Evolutionary conservation across 345 rosid genomes (phyloP), one percentile per base, ranked within the genome.

Genomic region (Citrus unshiu): DNA sequence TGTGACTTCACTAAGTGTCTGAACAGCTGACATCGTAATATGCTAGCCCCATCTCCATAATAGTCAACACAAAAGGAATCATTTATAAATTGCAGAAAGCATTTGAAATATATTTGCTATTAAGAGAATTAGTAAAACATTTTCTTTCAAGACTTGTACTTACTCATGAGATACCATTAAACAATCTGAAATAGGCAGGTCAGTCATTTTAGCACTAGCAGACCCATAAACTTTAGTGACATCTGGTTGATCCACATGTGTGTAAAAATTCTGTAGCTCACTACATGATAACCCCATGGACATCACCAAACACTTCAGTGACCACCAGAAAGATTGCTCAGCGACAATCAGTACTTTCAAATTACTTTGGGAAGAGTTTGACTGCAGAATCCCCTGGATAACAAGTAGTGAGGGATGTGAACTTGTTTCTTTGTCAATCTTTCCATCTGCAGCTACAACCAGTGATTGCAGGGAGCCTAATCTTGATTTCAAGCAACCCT

Each of bases 131-230:
- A 13, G 57, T 9, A 39, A 51, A 57, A 70, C 30, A 29, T 34
- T 18, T 29, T 61, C 43, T 73, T 70, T 21, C 51, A 21, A 32
- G 70, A 39, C 46, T 32, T 51, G 78, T 68, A 84, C 94, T 84
- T 83, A 90, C 94, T 90, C 88, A 25, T 85, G 85, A 59, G 90
- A 82, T 62, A 81, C 88, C 68, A 90, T 49, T 63, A 88, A 81
- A 75, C 92, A 89, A 77, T 84, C 91, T 78, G 90, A 83, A 72
- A 16, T 80, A 78, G 75, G 86, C 75, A 82, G 67, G 81, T 71
- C 67, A 77, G 79, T 84, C 69, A 37, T 77, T 68, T 80, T 79
- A 72, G 76, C 46, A 24, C 70, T 71, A 35, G 76, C 54, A 18
- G 63, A 60, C 79, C 63, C 70, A 37, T 24, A 51, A 68, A 64